Evolutionary conservation across 176 grass and related monocot genomes (phyloP), one percentile per base, ranked within the genome.

Genomic region (Rhipidocladum racemiflorum): DNA sequence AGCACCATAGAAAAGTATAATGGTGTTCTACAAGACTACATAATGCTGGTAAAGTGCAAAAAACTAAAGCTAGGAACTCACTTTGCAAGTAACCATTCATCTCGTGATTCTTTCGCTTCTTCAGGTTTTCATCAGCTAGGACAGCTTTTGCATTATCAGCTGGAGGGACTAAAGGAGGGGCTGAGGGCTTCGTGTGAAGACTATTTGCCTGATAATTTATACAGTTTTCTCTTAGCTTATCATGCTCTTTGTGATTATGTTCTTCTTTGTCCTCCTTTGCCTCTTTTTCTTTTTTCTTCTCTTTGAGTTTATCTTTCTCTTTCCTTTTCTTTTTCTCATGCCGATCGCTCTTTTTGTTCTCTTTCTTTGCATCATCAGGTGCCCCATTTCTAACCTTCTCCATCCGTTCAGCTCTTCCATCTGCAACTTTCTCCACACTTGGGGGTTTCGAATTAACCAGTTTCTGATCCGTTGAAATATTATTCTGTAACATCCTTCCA

Each of bases 31-130:
- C 79, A 86, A 68, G 80, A 87, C 83, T 84, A 89, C 56, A 36
- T 38, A 78, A 65, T 40, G 48, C 48, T 49, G n/a, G 57, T 77
- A 45, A 85, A 78, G 77, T 76, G 55, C 38, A 77, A 72, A 34
- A 81, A 63, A 39, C 15, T 13, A 64, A 65, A 74, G 61, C 84
- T 74, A 82, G 90, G 43, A 87, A 92, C 90, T 89, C 87, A 92
- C 90, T 83, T 87, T 87, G 90, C 78, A 82, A 81, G 84, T 81
- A 90, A 82, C 84, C 87, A 87, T 93, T 93, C 61, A 64, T 93
- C 66, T 94, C 89, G 9, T 76, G 79, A 79, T 85, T 81, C 85
- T 94, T 94, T 84, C 92, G 83, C 85, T 94, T 94, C 87, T 87
- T 90, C 63, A 80, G 53, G 45, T 77, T 91, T 36, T 84, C 89